These are phyloP conservation scores for Diphasiastrum complanatum DNA, from an alignment of 83 land plant species.

Conservation along the genomic window DNA sequence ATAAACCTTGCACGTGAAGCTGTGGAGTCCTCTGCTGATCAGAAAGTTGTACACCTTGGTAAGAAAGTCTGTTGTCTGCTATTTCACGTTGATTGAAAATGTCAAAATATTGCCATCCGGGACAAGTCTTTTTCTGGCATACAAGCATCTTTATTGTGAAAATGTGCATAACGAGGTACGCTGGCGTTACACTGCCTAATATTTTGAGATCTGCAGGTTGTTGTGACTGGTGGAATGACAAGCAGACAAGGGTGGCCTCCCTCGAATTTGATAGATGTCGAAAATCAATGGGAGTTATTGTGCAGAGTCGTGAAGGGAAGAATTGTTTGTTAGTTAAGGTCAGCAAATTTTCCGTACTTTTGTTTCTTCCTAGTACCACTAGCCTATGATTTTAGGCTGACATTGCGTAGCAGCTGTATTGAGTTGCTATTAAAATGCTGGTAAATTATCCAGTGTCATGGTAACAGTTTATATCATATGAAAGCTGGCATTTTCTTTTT, in stretches of 20 bases:
- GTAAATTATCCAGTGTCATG: too few species aligned
- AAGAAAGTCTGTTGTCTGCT: neutral
- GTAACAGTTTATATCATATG: too few species aligned
- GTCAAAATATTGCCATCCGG: neutral
- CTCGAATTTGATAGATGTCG: slow-evolving; percentile 88
- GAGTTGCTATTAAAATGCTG: too few species aligned
- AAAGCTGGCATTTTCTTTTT: neutral
- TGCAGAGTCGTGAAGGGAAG: slow-evolving; percentile 39
- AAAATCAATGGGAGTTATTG: slow-evolving; percentile 92
- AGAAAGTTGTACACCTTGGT: slow-evolving; percentile 23
- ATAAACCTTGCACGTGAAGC: slow-evolving; percentile 23
- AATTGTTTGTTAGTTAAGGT: slow-evolving; percentile 83
- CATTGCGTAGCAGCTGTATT: too few species aligned
- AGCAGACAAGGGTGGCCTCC: slow-evolving; percentile 45
- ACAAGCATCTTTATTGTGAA: neutral
- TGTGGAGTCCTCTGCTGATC: slow-evolving; percentile 39
- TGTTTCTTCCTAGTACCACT: neutral
- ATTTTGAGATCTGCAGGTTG: slow-evolving; percentile 42
- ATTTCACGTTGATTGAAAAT: too few species aligned
- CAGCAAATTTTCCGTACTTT: neutral
- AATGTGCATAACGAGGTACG: neutral
- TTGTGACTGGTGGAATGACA: slow-evolving; percentile 55
- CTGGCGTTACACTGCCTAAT: neutral
- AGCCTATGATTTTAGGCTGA: too few species aligned
- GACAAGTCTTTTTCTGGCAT: too few species aligned